phyloP scores from a whole-genome alignment of 2,329 filamentous ascomycete genomes.

The Samsoniella hepiali region DNA sequence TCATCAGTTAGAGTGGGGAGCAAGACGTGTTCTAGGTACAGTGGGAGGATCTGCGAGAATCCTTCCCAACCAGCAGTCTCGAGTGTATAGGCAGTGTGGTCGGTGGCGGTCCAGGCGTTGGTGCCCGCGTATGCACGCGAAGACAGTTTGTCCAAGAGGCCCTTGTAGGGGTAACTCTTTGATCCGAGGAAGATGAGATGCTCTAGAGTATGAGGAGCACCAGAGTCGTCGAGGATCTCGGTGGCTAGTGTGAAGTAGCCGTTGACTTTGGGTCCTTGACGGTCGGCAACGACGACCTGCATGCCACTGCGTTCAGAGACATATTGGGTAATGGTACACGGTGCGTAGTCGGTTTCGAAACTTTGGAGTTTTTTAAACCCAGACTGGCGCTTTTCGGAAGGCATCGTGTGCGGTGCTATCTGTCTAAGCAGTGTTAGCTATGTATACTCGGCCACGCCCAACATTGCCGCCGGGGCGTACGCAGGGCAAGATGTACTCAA shows the following conservation, averaged over 20 bases:
- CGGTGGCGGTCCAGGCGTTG: conserved; percentile 95
- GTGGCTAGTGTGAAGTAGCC: conserved; percentile 95
- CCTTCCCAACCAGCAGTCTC: conserved; percentile 97
- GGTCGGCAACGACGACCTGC: conserved; percentile 88
- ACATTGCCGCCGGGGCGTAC: not conserved
- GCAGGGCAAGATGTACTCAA: not conserved
- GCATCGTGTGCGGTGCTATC: conserved; percentile 46
- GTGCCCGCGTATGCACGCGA: conserved; percentile 90
- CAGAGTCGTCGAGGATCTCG: conserved; percentile 96
- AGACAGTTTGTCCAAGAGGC: conserved; percentile 88
- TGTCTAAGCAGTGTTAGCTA: not conserved
- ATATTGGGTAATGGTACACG: conserved; percentile 88
- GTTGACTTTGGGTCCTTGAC: conserved; percentile 89
- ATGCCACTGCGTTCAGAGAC: conserved; percentile 92
- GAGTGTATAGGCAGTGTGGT: conserved; percentile 94
- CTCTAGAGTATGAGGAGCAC: conserved; percentile 83
- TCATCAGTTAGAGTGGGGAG: conserved; percentile 89
- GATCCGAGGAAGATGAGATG: conserved; percentile 88
- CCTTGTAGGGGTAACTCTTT: conserved; percentile 90
- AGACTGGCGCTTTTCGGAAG: conserved; percentile 45
- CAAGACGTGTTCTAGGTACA: conserved; percentile 93
- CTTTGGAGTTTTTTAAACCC: conserved; percentile 81
- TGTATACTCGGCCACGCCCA: not conserved
- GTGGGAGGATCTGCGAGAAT: conserved; percentile 88
- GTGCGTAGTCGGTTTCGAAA: conserved; percentile 87